Evolutionary conservation across 2,329 filamentous ascomycete species (phyloP).

Genomic region (Talaromyces sp.): DNA sequence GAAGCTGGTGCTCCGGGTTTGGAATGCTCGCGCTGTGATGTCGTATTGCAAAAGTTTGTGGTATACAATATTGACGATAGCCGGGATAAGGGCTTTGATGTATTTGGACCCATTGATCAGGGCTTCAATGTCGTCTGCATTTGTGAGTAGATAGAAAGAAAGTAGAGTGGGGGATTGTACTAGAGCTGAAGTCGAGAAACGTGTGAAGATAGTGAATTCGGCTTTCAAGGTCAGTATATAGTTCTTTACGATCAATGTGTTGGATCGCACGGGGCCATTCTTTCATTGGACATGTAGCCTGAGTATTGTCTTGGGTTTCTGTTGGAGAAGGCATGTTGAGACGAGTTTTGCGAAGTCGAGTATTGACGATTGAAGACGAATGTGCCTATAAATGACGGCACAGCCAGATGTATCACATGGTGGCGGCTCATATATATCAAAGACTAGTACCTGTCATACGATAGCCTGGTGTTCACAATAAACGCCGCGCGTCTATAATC

Average conservation of each 20-base stretch:
- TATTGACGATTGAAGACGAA: not conserved
- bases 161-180: conserved; percentile 42
- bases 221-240: conserved; percentile 65
- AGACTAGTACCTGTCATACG: not conserved
- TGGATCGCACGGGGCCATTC: conserved; percentile 27
- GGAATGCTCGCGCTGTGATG: conserved; percentile 73
- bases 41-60: conserved; percentile 74
- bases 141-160: conserved; percentile 11
- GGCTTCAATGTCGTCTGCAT: conserved; percentile 63
- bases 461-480: not conserved
- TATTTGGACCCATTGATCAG: conserved; percentile 65
- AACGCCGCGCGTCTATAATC: not conserved
- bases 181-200: conserved; percentile 67
- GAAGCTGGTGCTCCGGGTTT: conserved; percentile 54
- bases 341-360: not conserved
- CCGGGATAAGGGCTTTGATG: conserved; percentile 74
- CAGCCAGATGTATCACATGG: not conserved
- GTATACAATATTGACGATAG: conserved; percentile 79
- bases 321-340: not conserved
- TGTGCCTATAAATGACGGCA: not conserved
- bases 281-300: conserved; percentile 7
- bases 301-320: not conserved
- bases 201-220: conserved; percentile 67
- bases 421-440: not conserved
- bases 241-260: conserved; percentile 63